Percentiles rank a stretch among this genome's conserved stretches.
phyloP scores from a whole-genome alignment of 2,329 filamentous ascomycete species.

The Fusarium domesticum region DNA sequence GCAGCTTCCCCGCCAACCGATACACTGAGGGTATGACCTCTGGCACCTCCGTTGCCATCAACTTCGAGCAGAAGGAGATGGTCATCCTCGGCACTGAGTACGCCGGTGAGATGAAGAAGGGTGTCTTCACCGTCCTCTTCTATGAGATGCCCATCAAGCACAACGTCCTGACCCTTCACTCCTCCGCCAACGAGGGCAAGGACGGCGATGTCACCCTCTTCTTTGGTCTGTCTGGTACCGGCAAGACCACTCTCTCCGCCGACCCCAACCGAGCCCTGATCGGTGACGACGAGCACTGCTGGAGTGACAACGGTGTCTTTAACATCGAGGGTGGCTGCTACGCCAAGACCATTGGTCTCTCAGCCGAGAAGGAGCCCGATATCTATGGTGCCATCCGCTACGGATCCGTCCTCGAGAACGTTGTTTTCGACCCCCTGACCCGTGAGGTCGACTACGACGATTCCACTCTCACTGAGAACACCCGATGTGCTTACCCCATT shows the following conservation, averaged over 20 bases:
- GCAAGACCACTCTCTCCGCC: slow-evolving; percentile 97
- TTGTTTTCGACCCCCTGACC: slow-evolving; percentile 90
- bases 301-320: slow-evolving; percentile 94
- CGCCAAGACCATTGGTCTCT: slow-evolving; percentile 96
- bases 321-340: slow-evolving; percentile 99
- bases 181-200: slow-evolving; percentile 95
- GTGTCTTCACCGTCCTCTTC: slow-evolving; percentile 98
- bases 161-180: slow-evolving; percentile 97
- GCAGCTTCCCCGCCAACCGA: slow-evolving; percentile 96
- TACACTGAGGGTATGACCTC: slow-evolving; percentile 99
- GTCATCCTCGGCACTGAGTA: slow-evolving; percentile 99
- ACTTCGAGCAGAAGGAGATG: slow-evolving; percentile 99
- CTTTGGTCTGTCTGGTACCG: slow-evolving; percentile 97
- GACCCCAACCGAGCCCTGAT: slow-evolving; percentile 96
- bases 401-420: slow-evolving; percentile 96
- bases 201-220: slow-evolving; percentile 96
- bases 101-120: slow-evolving; percentile 82
- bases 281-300: slow-evolving; percentile 99
- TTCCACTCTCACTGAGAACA: slow-evolving; percentile 93
- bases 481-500: slow-evolving; percentile 95
- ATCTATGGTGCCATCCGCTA: slow-evolving; percentile 95
- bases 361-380: slow-evolving; percentile 98
- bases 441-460: slow-evolving; percentile 96
- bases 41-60: slow-evolving; percentile 94
- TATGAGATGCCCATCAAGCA: slow-evolving; percentile 99